Conservation (phyloP, 192 early-diverging fungal species). For the Rhizoclosmatium globosum region DNA sequence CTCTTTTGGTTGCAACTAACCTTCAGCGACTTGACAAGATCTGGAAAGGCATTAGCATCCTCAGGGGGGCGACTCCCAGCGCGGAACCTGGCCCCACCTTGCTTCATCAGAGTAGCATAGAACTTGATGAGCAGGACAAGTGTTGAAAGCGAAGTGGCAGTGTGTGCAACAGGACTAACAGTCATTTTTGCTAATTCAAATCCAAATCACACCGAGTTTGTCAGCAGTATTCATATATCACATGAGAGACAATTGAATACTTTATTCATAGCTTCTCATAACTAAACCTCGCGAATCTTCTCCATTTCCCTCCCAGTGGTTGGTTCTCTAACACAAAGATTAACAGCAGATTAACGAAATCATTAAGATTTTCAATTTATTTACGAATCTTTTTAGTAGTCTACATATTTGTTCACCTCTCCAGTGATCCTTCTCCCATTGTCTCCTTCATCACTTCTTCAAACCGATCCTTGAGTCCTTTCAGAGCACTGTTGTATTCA, state of each 20-base stretch:
- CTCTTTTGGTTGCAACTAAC: too few species aligned
- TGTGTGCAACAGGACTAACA: slow-evolving; percentile 6
- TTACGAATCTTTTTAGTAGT: too few species aligned
- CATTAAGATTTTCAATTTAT: too few species aligned
- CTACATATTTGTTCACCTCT: too few species aligned
- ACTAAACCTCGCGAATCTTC: too few species aligned
- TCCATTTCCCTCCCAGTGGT: too few species aligned
- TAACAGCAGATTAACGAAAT: too few species aligned
- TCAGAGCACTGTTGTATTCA: slow-evolving; percentile 33
- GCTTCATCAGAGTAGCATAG: slow-evolving; percentile 24
- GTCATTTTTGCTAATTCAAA: not conserved
- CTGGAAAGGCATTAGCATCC: not conserved
- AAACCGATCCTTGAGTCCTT: slow-evolving; percentile 15
- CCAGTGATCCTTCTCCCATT: not conserved
- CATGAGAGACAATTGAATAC: too few species aligned
- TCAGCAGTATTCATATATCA: not conserved
- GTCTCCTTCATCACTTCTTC: slow-evolving; percentile 15
- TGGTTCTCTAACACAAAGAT: too few species aligned
- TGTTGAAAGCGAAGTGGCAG: slow-evolving; percentile 18
- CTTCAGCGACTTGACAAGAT: too few species aligned
- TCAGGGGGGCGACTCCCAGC: slow-evolving; percentile 41
- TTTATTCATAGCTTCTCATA: too few species aligned
- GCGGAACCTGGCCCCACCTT: slow-evolving; percentile 41
- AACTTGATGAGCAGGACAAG: slow-evolving; percentile 36
- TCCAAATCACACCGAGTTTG: not conserved